Evolutionary conservation across 441 rosid genomes (phyloP).

Genomic region (Biscutella laevigata): DNA sequence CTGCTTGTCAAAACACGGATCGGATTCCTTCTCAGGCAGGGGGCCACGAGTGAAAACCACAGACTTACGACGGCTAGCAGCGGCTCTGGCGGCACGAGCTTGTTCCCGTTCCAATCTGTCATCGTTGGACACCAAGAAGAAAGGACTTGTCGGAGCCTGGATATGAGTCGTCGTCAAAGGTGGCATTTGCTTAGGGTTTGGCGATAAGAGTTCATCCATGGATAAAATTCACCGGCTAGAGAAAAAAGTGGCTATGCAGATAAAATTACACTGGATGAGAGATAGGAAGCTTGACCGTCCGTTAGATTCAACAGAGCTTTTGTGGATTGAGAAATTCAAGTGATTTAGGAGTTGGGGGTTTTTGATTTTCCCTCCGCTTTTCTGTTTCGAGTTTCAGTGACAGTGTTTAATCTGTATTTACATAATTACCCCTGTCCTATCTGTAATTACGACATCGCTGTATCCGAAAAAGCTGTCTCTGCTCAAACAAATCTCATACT

Average conservation of each 20-base stretch:
- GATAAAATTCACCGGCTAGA: neutral
- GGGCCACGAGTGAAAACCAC: conserved; percentile 23
- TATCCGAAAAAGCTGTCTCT: too few species aligned
- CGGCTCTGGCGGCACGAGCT: conserved; percentile 82
- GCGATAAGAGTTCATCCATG: conserved; percentile 70
- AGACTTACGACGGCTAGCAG: conserved; percentile 73
- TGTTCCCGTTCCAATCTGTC: conserved; percentile 69
- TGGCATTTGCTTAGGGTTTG: conserved; percentile 48
- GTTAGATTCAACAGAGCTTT: conserved; percentile 5
- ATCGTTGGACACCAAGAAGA: conserved; percentile 69
- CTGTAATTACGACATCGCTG: neutral
- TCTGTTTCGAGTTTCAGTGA: conserved; percentile 19
- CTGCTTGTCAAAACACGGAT: conserved; percentile 59
- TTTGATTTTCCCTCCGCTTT: conserved; percentile 30
- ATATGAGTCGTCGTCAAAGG: conserved; percentile 36
- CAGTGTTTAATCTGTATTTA: neutral
- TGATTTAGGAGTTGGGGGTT: conserved; percentile 24
- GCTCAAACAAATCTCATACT: too few species aligned
- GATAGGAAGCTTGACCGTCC: neutral
- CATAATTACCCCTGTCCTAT: neutral
- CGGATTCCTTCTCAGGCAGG: conserved; percentile 36
- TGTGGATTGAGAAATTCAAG: conserved; percentile 7
- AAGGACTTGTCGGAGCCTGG: conserved; percentile 70
- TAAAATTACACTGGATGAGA: neutral
- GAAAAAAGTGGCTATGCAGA: too few species aligned